phyloP scores from a whole-genome alignment of 306 rosid genomes.

The Mucuna pruriens region DNA sequence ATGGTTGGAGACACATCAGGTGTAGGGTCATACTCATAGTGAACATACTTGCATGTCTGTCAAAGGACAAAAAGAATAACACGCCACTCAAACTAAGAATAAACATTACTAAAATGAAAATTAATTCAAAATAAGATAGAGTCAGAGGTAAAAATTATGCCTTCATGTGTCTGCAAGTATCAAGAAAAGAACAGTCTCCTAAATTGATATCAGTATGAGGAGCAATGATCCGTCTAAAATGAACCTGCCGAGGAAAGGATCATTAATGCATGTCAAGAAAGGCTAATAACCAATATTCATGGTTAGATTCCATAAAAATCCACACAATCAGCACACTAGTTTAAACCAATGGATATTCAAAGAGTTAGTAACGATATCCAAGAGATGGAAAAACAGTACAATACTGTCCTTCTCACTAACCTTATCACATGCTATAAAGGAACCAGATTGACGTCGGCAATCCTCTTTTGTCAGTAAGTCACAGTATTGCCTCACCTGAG shows the following conservation, averaged over 20 bases:
- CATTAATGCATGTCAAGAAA: constrained; percentile 15
- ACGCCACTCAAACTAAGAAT: constrained; percentile 20
- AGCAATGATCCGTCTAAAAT: constrained; percentile 95
- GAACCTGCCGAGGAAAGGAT: constrained; percentile 69
- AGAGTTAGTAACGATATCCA: constrained; percentile 9
- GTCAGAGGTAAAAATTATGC: constrained; percentile 48
- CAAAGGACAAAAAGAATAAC: constrained; percentile 33
- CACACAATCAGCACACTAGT: not conserved
- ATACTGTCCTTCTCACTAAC: constrained; percentile 48
- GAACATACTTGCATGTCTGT: constrained; percentile 97
- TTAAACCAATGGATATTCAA: constrained; percentile 17
- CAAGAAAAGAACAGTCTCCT: constrained; percentile 97
- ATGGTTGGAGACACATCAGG: constrained; percentile 78
- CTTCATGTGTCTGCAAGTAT: constrained; percentile 99
- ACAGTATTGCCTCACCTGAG: constrained; percentile 88
- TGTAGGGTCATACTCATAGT: constrained; percentile 90
- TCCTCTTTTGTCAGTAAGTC: constrained; percentile 94
- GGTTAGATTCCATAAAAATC: not conserved
- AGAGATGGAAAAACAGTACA: constrained; percentile 9
- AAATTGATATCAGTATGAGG: constrained; percentile 92
- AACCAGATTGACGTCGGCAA: constrained; percentile 84
- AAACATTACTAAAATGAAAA: constrained; percentile 6
- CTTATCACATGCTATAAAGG: constrained; percentile 91
- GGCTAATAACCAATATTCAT: not conserved
- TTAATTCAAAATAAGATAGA: not conserved